Percentiles rank a stretch among this genome's conserved stretches.
Evolutionary conservation across 257 asterid genomes (phyloP).

Genomic region (Linderniella brevidens): DNA sequence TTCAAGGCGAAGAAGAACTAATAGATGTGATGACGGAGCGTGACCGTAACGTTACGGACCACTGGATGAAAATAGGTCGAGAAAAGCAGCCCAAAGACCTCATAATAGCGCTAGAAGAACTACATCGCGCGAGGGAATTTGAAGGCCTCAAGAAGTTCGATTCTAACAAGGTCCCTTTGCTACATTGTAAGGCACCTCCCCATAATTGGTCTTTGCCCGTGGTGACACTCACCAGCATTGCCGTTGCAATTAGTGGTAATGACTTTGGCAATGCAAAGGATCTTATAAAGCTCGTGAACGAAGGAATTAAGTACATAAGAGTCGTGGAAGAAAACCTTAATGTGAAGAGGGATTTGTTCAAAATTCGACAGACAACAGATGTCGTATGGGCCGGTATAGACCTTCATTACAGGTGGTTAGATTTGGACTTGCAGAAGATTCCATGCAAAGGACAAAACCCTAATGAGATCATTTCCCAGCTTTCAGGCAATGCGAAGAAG

Average conservation of each 20-base stretch:
- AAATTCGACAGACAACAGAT: conserved; percentile 51
- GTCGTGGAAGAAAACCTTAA: conserved; percentile 34
- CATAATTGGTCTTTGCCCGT: conserved; percentile 85
- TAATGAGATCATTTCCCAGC: conserved; percentile 12
- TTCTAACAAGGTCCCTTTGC: conserved; percentile 27
- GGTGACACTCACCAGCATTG: conserved; percentile 67
- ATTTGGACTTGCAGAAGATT: conserved; percentile 18
- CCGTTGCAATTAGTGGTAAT: conserved; percentile 35
- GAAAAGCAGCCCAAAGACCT: conserved; percentile 41
- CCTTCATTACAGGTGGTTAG: conserved; percentile 19
- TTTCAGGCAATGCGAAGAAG: conserved; percentile 13
- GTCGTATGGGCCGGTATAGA: conserved; percentile 25
- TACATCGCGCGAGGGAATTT: conserved; percentile 24
- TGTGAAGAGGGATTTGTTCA: conserved; percentile 16
- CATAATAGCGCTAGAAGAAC: conserved; percentile 27
- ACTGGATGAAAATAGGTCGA: conserved; percentile 47
- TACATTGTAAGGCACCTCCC: conserved; percentile 47
- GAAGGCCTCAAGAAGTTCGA: conserved; percentile 47
- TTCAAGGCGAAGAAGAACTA: conserved; percentile 63
- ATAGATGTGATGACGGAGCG: conserved; percentile 46
- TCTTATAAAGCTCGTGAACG: too few species aligned
- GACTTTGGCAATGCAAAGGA: too few species aligned
- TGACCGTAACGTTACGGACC: conserved; percentile 23
- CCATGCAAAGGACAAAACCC: conserved; percentile 16
- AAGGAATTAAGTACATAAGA: conserved; percentile 39